Evolutionary conservation across 108 stramenopile genomes (phyloP), one percentile per base, ranked within the genome.

Genomic region (Phaeodactylum tricornutum): DNA sequence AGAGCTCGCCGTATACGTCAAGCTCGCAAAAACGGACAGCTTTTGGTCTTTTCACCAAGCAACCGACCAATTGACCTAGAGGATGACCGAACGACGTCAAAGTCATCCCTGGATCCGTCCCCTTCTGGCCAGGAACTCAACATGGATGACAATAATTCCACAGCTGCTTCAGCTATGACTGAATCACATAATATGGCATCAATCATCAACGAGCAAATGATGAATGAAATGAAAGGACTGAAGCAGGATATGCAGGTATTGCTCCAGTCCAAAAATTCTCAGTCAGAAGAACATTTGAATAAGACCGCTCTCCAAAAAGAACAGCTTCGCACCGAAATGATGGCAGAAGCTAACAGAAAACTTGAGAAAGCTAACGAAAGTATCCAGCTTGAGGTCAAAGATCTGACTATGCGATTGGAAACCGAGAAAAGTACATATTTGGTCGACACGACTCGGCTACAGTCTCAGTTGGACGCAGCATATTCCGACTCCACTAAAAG

Each of bases 11-110:
- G n/a, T n/a, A 51, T 64, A 19, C 31, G 33, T 29, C 48, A 60
- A n/a, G 48, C 49, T 47, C 51, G 63, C 12, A 53, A 59, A 3
- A 52, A 43, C 26, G 62, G 63, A n/a, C 50, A 70, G 20, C 44
- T 70, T 16, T 37, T 70, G 20, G 58, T 64, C 11, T 72, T 57
- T 35, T 66, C 61, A 0, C 53, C 65, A 16, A 33, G 32, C 36
- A 49, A 36, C 3, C n/a, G n/a, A n/a, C n/a, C n/a, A n/a, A n/a
- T n/a, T n/a, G n/a, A n/a, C n/a, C n/a, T n/a, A n/a, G n/a, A n/a
- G n/a, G n/a, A n/a, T n/a, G n/a, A n/a, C n/a, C n/a, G n/a, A n/a
- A n/a, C n/a, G n/a, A n/a, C n/a, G n/a, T n/a, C n/a, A n/a, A n/a
- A n/a, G n/a, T n/a, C n/a, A n/a, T n/a, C n/a, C n/a, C n/a, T n/a